Base-by-base conservation (phyloP, 2,329 filamentous ascomycete genomes). In the Exophiala alcalophila region DNA sequence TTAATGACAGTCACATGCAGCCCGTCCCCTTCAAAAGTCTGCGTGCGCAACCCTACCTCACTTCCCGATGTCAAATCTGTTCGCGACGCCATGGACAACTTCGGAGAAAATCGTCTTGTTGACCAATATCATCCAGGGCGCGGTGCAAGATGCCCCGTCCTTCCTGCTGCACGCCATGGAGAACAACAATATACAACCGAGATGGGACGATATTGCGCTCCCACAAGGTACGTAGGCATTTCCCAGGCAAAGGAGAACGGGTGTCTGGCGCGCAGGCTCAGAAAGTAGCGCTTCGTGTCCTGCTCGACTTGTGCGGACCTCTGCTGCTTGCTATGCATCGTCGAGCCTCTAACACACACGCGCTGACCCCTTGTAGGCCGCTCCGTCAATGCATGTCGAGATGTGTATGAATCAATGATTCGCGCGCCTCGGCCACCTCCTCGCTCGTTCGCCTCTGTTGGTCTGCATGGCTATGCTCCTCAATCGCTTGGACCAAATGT, bases 91-190 rank as follows among this genome's bases (percentile, higher is more conserved):
- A 41, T 54, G 51, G 51, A 47, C 44, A 42, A 14, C 27, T 35
- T 38, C 42, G 40, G 51, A 54, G 49, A 50, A 57, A 45, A 47
- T 57, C 42, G 39, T 44, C 23, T 40, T 57, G 29, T 52, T 57
- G 41, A 48, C 52, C 45, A 55, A 50, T 31, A 49, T 57, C 21
- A 45, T 57, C 26, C 52, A 57, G 32, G 40, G 45, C 19, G 35
- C 46, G 14, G 47, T 44, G 21, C 40, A 40, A 19, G 54, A 57
- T 40, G 41, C 55, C n/a, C 52, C 50, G 15, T 23, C 34, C 20
- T 53, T 42, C 37, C 42, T 57, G 10, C 35, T 55, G 18, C 52
- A 50, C 27, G 40, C 31, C 18, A 52, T 52, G 23, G 26, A 50
- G 14, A 34, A 50, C 15, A 31, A 43, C 30, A 39, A 45, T 44